Base-by-base conservation (phyloP, 2,329 filamentous ascomycete species). In the Setomelanomma holmii region DNA sequence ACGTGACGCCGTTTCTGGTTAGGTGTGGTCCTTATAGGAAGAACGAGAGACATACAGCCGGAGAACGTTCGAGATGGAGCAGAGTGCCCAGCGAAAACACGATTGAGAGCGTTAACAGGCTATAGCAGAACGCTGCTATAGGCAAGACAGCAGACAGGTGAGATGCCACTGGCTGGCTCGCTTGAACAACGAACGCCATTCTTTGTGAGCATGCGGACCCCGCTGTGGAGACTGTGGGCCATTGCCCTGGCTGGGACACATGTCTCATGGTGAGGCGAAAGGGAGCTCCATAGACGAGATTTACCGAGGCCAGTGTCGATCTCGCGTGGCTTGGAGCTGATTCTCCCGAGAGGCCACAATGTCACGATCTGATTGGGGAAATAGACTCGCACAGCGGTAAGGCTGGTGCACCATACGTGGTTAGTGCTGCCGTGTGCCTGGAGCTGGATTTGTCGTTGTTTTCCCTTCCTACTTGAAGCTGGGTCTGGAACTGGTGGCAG, bases 341-440 rank as follows among this genome's bases (percentile, higher is more conserved):
- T 14, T 34, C 16, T 44, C 30, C 41, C 41, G 41, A 44, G n/a
- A n/a, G n/a, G n/a, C n/a, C n/a, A n/a, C n/a, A n/a, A 19, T 12
- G 19, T 5, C 4, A 21, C 12, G 33, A 4, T 35, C 19, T 35
- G 30, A 35, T 45, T 35, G 30, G 42, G 30, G 43, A 27, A 6
- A n/a, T 16, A 22, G 43, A 10, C 43, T n/a, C 19, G 33, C 6
- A n/a, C 22, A 21, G 16, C 11, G 36, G 35, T 38, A 23, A 40
- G 44, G 44, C 44, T 46, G 34, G 40, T 30, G 34, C 8, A 38
- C 34, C 5, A 30, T 22, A 11, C 16, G 42, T n/a, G 42, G 33
- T 27, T 45, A 45, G 42, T 24, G 42, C 42, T 45, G 42, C 42
- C 33, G 41, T 44, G 41, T 21, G 41, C 19, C 21, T 33, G 24